Base-by-base conservation (phyloP, 768 basidiomycete species). In the Trametes cinnabarina region DNA sequence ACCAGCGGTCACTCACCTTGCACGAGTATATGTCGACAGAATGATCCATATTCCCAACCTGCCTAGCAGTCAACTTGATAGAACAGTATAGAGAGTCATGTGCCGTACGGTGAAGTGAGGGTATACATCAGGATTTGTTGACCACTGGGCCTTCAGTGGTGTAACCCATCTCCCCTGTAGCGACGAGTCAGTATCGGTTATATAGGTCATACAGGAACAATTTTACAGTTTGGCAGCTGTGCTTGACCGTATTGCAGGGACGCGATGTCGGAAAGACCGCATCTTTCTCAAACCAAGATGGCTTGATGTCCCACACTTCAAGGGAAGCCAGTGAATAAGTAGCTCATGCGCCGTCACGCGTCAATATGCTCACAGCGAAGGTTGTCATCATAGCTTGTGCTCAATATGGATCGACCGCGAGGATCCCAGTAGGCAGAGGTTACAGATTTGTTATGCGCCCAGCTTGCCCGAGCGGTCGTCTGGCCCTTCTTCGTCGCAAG, bases 391-490 rank as follows among this genome's bases (percentile, higher is more conserved):
- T 94, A 94, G 68, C 86, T 86, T 4, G 92, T 94, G 69, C 89
- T 92, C 47, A 93, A 85, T 58, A 94, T 85, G 50, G 82, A 77
- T 25, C 88, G 81, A 3, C 92, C 92, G 55, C 86, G 77, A 3
- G 90, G 83, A 70, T 93, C 90, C 92, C 92, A 94, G 64, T 87
- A 92, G 0, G 88, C 92, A 15, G 92, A 85, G 60, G 86, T 92
- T 43, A 84, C 88, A 15, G 88, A 88, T 68, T 90, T 89, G 55
- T 82, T 79, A 66, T 94, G 92, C 14, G 69, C 69, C 77, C 81
- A 87, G 64, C 87, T 83, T 3, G 77, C 87, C 4, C 88, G 83
- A 26, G 91, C 71, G 19, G 74, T 72, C 0, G 82, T 78, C 43
- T 76, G 74, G 8, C 87, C 89, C 30, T 72, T 69, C 60, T 77